These are phyloP conservation scores for Malassezia furfur DNA, from an alignment of 1,284 basidiomycete genomes.

Conservation along the genomic window DNA sequence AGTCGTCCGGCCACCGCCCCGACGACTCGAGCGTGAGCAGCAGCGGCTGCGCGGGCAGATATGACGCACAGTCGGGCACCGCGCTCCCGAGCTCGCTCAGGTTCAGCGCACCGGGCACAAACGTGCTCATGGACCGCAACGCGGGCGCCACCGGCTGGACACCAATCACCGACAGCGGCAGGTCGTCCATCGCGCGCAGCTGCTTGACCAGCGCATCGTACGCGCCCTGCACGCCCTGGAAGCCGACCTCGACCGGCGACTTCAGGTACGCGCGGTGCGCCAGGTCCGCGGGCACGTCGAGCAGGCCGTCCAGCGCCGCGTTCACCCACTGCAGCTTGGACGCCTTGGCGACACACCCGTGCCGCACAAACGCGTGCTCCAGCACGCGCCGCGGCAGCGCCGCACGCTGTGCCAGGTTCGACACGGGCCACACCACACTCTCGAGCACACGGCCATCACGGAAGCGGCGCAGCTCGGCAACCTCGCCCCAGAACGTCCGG, in stretches of 20 bases:
- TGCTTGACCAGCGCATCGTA: conserved; percentile 71
- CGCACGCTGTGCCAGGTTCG: conserved; percentile 51
- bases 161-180: conserved; percentile 72
- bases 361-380: conserved; percentile 62
- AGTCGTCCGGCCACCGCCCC: conserved; percentile 87
- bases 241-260: conserved; percentile 50
- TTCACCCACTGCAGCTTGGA: conserved; percentile 54
- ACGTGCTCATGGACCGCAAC: conserved; percentile 73
- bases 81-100: conserved; percentile 35
- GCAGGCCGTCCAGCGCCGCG: conserved; percentile 55
- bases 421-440: conserved; percentile 75
- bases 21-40: conserved; percentile 62
- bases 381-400: conserved; percentile 70
- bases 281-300: conserved; percentile 51
- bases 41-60: conserved; percentile 51
- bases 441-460: conserved; percentile 88
- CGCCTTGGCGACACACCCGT: conserved; percentile 58
- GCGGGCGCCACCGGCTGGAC: conserved; percentile 61
- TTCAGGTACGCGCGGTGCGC: conserved; percentile 43
- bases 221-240: conserved; percentile 65
- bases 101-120: conserved; percentile 58
- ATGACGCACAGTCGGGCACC: conserved; percentile 42
- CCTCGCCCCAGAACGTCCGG: conserved; percentile 79
- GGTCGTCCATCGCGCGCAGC: conserved; percentile 63
- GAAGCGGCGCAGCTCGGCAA: conserved; percentile 88